A percentile compares a stretch with the other conserved stretches of the same genome.
phyloP scores from a whole-genome alignment of 345 rosid genomes.

The Salix viminalis region DNA sequence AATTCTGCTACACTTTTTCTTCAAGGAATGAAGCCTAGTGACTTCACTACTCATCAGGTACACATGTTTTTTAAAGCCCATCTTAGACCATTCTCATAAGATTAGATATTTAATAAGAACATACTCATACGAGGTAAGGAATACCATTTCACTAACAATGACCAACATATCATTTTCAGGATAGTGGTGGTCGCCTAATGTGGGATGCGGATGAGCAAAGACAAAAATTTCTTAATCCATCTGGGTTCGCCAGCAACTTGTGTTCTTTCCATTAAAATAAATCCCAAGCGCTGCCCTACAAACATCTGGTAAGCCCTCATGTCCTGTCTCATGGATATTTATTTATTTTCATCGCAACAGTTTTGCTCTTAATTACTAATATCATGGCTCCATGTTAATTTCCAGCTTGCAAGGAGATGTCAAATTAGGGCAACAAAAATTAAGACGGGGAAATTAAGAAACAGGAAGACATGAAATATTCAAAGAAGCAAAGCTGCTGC shows the following conservation, averaged over 20 bases:
- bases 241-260: constrained; percentile 49
- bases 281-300: constrained; percentile 37
- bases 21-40: constrained; percentile 26
- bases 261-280: constrained; percentile 46
- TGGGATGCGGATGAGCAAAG: constrained; percentile 56
- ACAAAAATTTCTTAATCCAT: constrained; percentile 41
- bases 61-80: neutral
- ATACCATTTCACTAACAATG: neutral
- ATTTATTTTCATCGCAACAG: neutral
- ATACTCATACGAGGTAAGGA: too few relatives aligned
- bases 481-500: neutral
- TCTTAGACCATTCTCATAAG: neutral
- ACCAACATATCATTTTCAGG: constrained; percentile 41
- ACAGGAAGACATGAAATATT: constrained; percentile 9
- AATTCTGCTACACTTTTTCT: constrained; percentile 25
- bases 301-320: constrained; percentile 33
- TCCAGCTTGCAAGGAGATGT: constrained; percentile 26
- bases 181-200: constrained; percentile 25
- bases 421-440: constrained; percentile 2
- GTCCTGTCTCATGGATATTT: constrained; percentile 23
- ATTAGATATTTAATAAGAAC: neutral
- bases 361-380: neutral
- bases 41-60: constrained; percentile 28
- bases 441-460: neutral
- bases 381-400: neutral